Conservation (phyloP, 2,329 filamentous ascomycete species). For the Daldinia eschscholtzii region DNA sequence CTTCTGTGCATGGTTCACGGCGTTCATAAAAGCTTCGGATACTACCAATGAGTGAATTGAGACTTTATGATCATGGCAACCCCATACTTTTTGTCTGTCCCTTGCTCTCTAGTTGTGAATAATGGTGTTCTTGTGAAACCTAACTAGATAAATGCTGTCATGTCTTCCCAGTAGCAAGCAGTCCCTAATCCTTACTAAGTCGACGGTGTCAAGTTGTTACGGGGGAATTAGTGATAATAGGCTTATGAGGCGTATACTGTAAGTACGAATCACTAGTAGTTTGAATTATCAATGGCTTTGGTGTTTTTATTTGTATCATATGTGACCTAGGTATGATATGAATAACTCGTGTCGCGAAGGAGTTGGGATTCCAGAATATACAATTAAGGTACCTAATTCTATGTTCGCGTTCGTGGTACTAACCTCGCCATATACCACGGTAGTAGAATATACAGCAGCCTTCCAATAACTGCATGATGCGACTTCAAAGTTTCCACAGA, state of each 20-base stretch:
- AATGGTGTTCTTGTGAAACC: neutral
- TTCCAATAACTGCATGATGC: neutral
- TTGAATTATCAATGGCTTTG: neutral
- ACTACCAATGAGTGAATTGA: slow-evolving; percentile 55
- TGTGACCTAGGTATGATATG: neutral
- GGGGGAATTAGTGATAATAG: neutral
- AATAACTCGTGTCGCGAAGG: neutral
- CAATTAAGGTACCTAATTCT: neutral
- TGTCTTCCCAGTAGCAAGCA: neutral
- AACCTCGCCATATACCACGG: neutral
- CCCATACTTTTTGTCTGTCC: slow-evolving; percentile 29
- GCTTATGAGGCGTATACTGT: neutral
- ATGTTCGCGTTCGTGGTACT: neutral
- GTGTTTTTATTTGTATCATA: neutral
- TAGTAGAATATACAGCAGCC: neutral
- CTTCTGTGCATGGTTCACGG: slow-evolving; percentile 53
- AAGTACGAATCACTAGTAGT: neutral
- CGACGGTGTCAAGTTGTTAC: neutral
- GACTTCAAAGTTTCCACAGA: neutral
- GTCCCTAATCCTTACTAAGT: neutral
- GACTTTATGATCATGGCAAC: slow-evolving; percentile 52
- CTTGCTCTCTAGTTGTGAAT: slow-evolving; percentile 1
- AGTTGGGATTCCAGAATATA: slow-evolving; percentile 1
- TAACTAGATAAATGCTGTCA: neutral
- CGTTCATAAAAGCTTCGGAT: slow-evolving; percentile 53